Conservation (phyloP, 1,284 basidiomycete genomes). For the Rhizoctonia solani region DNA sequence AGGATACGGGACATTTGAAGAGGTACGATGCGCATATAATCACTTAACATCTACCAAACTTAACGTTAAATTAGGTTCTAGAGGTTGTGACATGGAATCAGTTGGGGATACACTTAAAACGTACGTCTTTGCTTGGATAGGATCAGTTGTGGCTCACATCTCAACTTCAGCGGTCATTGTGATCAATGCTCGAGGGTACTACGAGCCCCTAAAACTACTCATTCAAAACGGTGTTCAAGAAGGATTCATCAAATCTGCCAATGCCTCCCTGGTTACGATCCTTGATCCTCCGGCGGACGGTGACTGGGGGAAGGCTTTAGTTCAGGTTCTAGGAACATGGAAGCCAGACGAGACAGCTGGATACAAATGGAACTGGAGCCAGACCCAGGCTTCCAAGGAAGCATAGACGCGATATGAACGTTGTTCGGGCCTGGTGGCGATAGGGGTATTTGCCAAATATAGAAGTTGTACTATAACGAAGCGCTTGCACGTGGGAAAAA, state of each 20-base stretch:
- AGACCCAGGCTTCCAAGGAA: not conserved
- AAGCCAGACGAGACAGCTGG: conserved; percentile 39
- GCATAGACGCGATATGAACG: not conserved
- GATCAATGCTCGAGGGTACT: conserved; percentile 81
- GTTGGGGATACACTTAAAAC: conserved; percentile 85
- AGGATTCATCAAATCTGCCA: conserved; percentile 74
- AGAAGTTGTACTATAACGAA: not conserved
- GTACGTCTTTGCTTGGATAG: conserved; percentile 49
- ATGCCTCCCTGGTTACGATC: conserved; percentile 65
- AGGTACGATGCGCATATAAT: conserved; percentile 53
- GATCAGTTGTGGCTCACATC: not conserved
- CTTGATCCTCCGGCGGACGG: conserved; percentile 69
- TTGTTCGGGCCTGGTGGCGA: not conserved
- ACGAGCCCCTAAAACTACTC: conserved; percentile 73
- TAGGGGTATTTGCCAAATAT: not conserved
- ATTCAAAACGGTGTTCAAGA: conserved; percentile 67
- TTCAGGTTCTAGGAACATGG: conserved; percentile 72
- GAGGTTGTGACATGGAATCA: conserved; percentile 93
- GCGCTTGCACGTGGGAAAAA: conserved; percentile 16
- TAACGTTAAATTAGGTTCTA: conserved; percentile 57
- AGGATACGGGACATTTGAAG: conserved; percentile 91
- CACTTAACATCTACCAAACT: not conserved
- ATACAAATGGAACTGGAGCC: conserved; percentile 5
- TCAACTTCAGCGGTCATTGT: conserved; percentile 68
- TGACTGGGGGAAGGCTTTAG: conserved; percentile 77